These are phyloP conservation scores for Ganoderma lingzhi DNA, from an alignment of 1,284 basidiomycete species.

Conservation along the genomic window DNA sequence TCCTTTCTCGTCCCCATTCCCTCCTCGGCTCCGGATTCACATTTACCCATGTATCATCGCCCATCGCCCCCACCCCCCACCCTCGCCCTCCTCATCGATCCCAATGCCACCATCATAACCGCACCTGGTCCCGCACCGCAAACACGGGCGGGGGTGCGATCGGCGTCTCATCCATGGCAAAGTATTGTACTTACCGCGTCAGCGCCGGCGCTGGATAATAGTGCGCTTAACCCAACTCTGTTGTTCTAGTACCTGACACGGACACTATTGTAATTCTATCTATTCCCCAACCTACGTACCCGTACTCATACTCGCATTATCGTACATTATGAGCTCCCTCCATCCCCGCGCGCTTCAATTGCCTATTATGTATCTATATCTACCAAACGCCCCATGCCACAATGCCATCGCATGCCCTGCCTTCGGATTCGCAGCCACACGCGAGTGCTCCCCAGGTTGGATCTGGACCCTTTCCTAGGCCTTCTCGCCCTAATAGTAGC, in stretches of 20 bases:
- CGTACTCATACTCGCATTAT: background rate
- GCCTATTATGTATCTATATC: conserved; percentile 33
- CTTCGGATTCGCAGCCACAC: background rate
- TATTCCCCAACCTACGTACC: conserved; percentile 27
- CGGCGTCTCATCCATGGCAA: conserved; percentile 22
- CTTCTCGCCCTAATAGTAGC: background rate
- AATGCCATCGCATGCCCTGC: conserved; percentile 19
- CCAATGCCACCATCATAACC: conserved; percentile 7
- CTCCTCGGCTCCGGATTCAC: background rate
- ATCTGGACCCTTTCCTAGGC: background rate
- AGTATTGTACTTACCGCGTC: conserved; percentile 28
- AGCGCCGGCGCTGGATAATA: conserved; percentile 39
- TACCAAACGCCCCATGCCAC: conserved; percentile 28
- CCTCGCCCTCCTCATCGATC: conserved; percentile 9
- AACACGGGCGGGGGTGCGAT: conserved; percentile 22
- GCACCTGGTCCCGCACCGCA: conserved; percentile 15
- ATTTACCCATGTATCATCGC: background rate
- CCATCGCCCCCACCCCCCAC: background rate
- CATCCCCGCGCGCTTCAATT: conserved; percentile 2
- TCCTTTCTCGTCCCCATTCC: conserved; percentile 9
- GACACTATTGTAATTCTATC: conserved; percentile 35
- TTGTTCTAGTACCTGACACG: conserved; percentile 24
- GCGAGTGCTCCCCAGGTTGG: background rate
- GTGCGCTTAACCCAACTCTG: conserved; percentile 6
- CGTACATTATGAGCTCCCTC: background rate